A percentile compares a stretch with the other conserved stretches of the same genome.
phyloP scores from a whole-genome alignment of 306 rosid species.

The Myrica gale region DNA sequence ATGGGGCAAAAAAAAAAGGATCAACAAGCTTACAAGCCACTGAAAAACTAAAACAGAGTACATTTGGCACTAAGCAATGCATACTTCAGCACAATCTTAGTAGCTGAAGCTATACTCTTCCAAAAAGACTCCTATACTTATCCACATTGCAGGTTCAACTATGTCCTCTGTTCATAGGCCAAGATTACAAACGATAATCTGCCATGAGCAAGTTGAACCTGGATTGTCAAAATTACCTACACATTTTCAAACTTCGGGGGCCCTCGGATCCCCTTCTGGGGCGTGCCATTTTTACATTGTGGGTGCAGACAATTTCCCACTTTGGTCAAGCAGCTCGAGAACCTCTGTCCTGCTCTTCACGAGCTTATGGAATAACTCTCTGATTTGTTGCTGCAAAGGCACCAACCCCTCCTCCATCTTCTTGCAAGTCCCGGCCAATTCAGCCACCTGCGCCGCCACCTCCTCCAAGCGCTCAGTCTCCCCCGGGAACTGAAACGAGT shows the following conservation, averaged over 20 bases:
- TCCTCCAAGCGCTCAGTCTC: slow-evolving; percentile 58
- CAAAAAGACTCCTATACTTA: slow-evolving; percentile 19
- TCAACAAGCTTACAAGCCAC: not conserved
- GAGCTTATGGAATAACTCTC: slow-evolving; percentile 80
- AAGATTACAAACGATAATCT: not conserved
- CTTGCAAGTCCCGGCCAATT: slow-evolving; percentile 62
- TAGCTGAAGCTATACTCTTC: slow-evolving; percentile 24
- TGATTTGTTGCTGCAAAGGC: slow-evolving; percentile 83
- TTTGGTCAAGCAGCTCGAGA: slow-evolving; percentile 63
- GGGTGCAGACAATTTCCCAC: slow-evolving; percentile 53
- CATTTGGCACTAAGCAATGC: slow-evolving; percentile 13
- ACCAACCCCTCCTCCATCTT: slow-evolving; percentile 83
- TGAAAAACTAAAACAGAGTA: not conserved
- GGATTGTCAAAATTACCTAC: slow-evolving; percentile 9
- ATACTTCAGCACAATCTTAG: slow-evolving; percentile 12
- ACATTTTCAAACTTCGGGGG: not conserved
- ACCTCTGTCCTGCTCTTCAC: slow-evolving; percentile 86
- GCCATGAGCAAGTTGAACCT: slow-evolving; percentile 21
- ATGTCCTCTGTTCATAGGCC: slow-evolving; percentile 9
- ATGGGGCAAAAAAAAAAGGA: not conserved
- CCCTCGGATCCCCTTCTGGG: slow-evolving; percentile 4
- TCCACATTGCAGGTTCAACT: slow-evolving; percentile 35
- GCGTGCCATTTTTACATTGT: slow-evolving; percentile 22
- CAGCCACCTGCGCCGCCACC: slow-evolving; percentile 57
- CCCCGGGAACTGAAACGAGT: slow-evolving; percentile 56